A percentile compares a stretch with the other conserved stretches of the same genome.
These are phyloP conservation scores for Saccharomyces hybrid DNA, from an alignment of 1,139 yeast genomes.

Conservation along the genomic window DNA sequence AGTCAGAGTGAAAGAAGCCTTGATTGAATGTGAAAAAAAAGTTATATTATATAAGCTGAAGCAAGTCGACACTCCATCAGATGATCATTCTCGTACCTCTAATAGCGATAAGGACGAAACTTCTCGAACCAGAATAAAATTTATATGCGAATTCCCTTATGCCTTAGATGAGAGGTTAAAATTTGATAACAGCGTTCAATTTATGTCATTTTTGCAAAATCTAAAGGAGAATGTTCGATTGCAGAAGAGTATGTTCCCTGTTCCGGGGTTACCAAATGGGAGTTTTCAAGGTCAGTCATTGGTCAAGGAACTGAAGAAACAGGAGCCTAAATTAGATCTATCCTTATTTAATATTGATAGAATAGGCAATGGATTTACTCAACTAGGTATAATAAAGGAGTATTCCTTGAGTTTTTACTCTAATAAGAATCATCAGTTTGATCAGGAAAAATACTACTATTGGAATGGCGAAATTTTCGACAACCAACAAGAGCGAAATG, in stretches of 20 bases:
- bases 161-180: constrained; percentile 10
- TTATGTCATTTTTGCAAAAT: constrained; percentile 15
- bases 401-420: constrained; percentile 3
- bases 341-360: constrained; percentile 20
- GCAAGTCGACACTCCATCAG: not conserved
- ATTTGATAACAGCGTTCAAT: constrained; percentile 12
- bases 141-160: constrained; percentile 6
- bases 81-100: not conserved
- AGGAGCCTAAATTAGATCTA: constrained; percentile 11
- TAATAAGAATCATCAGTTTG: constrained; percentile 4
- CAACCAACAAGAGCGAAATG: not conserved
- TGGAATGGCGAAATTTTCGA: constrained; percentile 7
- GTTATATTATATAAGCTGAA: not conserved
- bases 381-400: constrained; percentile 11
- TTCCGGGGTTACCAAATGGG: constrained; percentile 25
- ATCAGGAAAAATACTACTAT: constrained; percentile 8
- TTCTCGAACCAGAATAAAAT: not conserved
- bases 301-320: constrained; percentile 11
- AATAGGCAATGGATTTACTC: constrained; percentile 18
- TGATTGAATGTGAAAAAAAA: constrained; percentile 5
- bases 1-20: constrained; percentile 13
- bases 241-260: constrained; percentile 23
- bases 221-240: constrained; percentile 18
- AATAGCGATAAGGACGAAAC: not conserved
- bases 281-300: constrained; percentile 15